Evolutionary conservation across 2,329 filamentous ascomycete genomes (phyloP).

Genomic region (Diaporthe sp.): DNA sequence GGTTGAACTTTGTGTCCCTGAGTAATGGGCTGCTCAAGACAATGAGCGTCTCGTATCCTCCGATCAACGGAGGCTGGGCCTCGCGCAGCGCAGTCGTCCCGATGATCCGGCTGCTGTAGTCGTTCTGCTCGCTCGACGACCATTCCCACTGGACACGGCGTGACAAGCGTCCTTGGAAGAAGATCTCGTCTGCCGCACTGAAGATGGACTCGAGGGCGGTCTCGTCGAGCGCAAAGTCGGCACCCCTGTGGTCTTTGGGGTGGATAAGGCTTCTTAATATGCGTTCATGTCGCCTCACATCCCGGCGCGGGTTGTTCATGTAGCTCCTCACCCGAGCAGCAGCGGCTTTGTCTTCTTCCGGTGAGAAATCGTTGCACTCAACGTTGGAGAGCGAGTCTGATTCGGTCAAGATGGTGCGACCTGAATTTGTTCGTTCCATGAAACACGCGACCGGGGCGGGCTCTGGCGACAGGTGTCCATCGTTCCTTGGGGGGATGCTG

Average conservation of each 20-base stretch:
- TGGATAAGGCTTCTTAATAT: constrained; percentile 72
- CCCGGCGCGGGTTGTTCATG: constrained; percentile 59
- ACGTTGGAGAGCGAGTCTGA: constrained; percentile 46
- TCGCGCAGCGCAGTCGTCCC: constrained; percentile 73
- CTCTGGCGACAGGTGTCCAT: constrained; percentile 30
- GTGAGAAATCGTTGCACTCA: constrained; percentile 52
- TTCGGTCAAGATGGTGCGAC: constrained; percentile 62
- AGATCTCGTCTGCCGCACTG: constrained; percentile 72
- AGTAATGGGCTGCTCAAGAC: constrained; percentile 73
- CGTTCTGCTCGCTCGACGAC: constrained; percentile 62
- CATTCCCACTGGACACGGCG: constrained; percentile 75
- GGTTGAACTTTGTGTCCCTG: constrained; percentile 68
- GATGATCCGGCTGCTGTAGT: constrained; percentile 68
- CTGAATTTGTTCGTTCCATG: constrained; percentile 66
- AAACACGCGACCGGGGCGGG: constrained; percentile 41
- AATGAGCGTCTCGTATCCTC: constrained; percentile 74
- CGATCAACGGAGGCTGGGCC: constrained; percentile 51
- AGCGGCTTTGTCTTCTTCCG: constrained; percentile 62
- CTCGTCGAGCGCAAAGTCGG: constrained; percentile 69
- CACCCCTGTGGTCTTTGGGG: constrained; percentile 57
- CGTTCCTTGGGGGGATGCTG: constrained; percentile 34
- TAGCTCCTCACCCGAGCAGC: constrained; percentile 64
- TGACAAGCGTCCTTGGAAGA: constrained; percentile 70
- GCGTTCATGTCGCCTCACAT: constrained; percentile 66
- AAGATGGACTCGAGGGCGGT: constrained; percentile 71